Conservation (phyloP, 169 alveolate species). For the Cryptosporidium xiaoi region DNA sequence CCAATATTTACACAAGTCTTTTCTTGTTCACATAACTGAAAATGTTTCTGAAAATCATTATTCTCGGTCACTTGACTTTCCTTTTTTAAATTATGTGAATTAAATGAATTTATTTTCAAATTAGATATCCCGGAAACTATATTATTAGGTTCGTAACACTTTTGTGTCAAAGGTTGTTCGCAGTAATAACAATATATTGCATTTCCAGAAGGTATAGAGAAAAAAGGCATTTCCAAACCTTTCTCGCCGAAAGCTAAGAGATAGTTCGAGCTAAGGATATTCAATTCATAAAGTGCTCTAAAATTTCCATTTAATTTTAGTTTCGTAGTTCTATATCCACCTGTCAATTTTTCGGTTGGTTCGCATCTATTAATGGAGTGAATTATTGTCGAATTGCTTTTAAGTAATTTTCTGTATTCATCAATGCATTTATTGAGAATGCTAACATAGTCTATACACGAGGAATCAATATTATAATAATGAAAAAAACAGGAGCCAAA, state of each 20-base stretch:
- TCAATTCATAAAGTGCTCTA: conserved; percentile 25
- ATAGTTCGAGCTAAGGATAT: conserved; percentile 23
- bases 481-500: conserved; percentile 26
- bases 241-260: background rate
- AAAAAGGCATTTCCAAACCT: background rate
- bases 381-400: conserved; percentile 16
- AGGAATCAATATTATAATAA: background rate
- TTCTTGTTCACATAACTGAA: background rate
- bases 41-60: conserved; percentile 5
- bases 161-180: conserved; percentile 24
- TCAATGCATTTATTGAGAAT: conserved; percentile 15
- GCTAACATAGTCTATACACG: background rate
- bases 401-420: conserved; percentile 27
- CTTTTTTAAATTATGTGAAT: conserved; percentile 8
- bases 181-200: conserved; percentile 58
- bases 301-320: conserved; percentile 4
- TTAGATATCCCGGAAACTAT: background rate
- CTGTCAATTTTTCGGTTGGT: background rate
- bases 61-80: conserved; percentile 1
- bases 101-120: background rate
- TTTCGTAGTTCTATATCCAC: conserved; percentile 4
- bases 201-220: conserved; percentile 47
- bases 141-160: conserved; percentile 9
- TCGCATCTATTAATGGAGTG: conserved; percentile 1
- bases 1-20: background rate